phyloP scores from a whole-genome alignment of 202 grass and related monocot genomes.

The Carex sylvatica region DNA sequence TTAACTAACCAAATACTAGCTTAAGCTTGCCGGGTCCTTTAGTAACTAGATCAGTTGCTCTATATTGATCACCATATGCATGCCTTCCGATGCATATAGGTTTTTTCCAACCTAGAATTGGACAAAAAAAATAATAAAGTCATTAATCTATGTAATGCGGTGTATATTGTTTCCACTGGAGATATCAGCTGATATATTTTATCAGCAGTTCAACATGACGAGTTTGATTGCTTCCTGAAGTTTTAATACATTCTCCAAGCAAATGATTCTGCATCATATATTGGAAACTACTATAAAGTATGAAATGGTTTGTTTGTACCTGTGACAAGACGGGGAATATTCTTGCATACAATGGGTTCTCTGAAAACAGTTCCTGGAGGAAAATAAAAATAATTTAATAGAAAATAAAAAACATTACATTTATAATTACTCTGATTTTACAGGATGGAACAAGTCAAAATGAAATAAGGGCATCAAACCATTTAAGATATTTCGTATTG shows the following conservation, averaged over 20 bases:
- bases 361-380: slow-evolving; percentile 73
- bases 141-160: slow-evolving; percentile 1
- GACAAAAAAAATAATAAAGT: slow-evolving; percentile 1
- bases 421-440: slow-evolving; percentile 18
- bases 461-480: slow-evolving; percentile 34
- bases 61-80: slow-evolving; percentile 82
- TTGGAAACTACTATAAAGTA: not conserved
- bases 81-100: slow-evolving; percentile 83
- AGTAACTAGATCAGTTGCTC: slow-evolving; percentile 62
- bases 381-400: slow-evolving; percentile 14
- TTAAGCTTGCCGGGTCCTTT: slow-evolving; percentile 73
- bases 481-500: slow-evolving; percentile 77
- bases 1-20: slow-evolving; percentile 64
- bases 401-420: slow-evolving; percentile 20
- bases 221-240: slow-evolving; percentile 3
- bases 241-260: not conserved
- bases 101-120: slow-evolving; percentile 54
- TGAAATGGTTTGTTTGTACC: slow-evolving; percentile 37
- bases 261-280: not conserved
- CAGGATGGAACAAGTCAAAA: slow-evolving; percentile 6
- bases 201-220: not conserved
- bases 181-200: not conserved
- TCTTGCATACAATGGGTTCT: slow-evolving; percentile 83
- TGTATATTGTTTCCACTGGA: not conserved
- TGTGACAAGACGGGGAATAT: slow-evolving; percentile 56